Evolutionary conservation across 1,284 basidiomycete species (phyloP), one percentile per base, ranked within the genome.

Genomic region (Apiotrichum gracile): DNA sequence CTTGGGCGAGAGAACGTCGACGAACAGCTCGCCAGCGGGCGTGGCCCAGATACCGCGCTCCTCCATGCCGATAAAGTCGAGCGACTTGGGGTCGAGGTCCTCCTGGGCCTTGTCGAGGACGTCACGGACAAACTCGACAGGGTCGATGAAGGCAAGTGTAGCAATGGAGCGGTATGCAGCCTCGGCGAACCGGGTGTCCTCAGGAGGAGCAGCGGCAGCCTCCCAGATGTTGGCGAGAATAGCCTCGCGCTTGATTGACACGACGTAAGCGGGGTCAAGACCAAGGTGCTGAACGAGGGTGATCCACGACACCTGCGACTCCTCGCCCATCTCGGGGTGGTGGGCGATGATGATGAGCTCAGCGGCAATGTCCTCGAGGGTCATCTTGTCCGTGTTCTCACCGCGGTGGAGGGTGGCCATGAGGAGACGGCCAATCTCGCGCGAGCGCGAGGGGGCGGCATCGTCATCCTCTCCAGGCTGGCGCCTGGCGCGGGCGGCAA

Each of bases 11-110:
- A 91, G 76, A 5, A 90, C 87, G 72, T 94, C 88, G 27, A 88
- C 78, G 60, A 81, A 94, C 0, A 84, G 78, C 16, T 81, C 83
- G 26, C 87, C 93, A 51, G 86, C 83, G 0, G 88, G 86, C 0
- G 89, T 91, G 4, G 78, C 77, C 89, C 89, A 96, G 22, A 94
- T 85, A 6, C 84, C 87, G 27, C 89, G 72, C 52, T 94, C 91
- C 14, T 81, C 78, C 10, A 85, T 79, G 0, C 84, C 84, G 52
- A 97, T 75, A 17, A 82, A 76, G 17, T 82, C 79, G 47, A 92
- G 75, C 9, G 76, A 69, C 1, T 70, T 60, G 0, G 82, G 78
- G 58, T 85, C 78, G 27, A 96, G 78, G 64, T 91, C 86, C 0
- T 70, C 64, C 17, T 77, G 74, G 5, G 92, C 71, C 58, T 86